These are phyloP conservation scores for Castanea crenata DNA, from an alignment of 306 rosid genomes.

Conservation along the genomic window DNA sequence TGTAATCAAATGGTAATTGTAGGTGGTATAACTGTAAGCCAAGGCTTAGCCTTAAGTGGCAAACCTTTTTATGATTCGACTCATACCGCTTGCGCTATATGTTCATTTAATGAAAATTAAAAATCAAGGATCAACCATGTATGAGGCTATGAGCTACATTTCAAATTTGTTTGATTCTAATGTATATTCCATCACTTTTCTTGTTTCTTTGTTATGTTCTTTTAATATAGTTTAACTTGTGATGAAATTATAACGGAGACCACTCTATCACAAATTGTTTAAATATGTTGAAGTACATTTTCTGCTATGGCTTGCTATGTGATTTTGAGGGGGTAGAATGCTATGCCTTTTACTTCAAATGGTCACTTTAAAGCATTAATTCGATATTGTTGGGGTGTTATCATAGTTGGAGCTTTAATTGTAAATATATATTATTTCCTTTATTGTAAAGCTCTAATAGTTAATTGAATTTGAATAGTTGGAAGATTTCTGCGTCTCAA, in stretches of 20 bases:
- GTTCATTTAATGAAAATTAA: no score
- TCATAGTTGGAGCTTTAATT: neutral
- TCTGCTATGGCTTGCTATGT: neutral
- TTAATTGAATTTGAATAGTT: slow-evolving; percentile 41
- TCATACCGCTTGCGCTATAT: neutral
- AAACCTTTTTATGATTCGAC: neutral
- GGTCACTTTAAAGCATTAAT: neutral
- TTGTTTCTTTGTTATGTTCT: neutral
- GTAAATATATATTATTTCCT: neutral
- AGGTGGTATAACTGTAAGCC: neutral
- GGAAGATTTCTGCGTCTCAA: slow-evolving; percentile 59
- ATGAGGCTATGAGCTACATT: neutral
- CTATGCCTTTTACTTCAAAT: neutral
- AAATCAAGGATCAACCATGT: no score
- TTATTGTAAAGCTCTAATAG: slow-evolving; percentile 23
- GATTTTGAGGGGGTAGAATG: neutral
- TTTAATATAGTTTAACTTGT: neutral
- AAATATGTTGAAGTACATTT: no score
- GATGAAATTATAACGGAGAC: neutral
- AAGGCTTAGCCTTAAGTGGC: neutral
- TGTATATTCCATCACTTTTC: neutral
- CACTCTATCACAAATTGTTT: no score
- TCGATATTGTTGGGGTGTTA: neutral
- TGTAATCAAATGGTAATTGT: slow-evolving; percentile 1
- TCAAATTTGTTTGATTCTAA: neutral